phyloP scores from a whole-genome alignment of 805 yeast species.

The Groenewaldozyma tartarivorans region DNA sequence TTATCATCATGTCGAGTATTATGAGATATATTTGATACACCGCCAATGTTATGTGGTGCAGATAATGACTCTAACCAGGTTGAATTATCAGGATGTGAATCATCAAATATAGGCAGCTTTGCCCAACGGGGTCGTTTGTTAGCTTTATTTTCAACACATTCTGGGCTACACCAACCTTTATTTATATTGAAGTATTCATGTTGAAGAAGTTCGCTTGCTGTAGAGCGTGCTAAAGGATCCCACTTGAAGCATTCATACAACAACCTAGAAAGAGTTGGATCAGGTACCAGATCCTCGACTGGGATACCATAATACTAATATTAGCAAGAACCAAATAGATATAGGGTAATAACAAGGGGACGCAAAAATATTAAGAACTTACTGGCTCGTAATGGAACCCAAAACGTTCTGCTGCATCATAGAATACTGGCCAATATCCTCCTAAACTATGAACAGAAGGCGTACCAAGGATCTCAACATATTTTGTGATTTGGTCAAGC shows the following conservation, averaged over 20 bases:
- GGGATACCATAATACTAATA: slow-evolving; percentile 26
- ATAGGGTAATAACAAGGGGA: neutral
- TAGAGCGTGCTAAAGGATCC: slow-evolving; percentile 48
- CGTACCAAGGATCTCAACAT: slow-evolving; percentile 61
- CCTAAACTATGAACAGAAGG: slow-evolving; percentile 37
- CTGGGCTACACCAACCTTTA: no score
- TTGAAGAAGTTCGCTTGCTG: slow-evolving; percentile 13
- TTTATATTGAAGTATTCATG: no score
- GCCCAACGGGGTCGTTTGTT: no score
- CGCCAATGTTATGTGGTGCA: no score
- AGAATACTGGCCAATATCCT: slow-evolving; percentile 11
- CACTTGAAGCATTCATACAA: slow-evolving; percentile 47
- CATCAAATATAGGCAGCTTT: no score
- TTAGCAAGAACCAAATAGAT: no score
- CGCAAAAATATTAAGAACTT: neutral
- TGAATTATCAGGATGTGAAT: no score
- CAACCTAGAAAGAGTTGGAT: slow-evolving; percentile 4
- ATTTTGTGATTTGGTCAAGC: slow-evolving; percentile 66
- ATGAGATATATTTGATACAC: no score
- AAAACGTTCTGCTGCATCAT: slow-evolving; percentile 1
- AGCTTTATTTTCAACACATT: no score
- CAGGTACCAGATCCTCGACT: slow-evolving; percentile 1
- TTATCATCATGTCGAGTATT: no score
- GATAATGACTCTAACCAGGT: no score
- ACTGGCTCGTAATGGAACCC: neutral